Conservation (phyloP, 257 asterid genomes). For the Capsicum chinense region DNA sequence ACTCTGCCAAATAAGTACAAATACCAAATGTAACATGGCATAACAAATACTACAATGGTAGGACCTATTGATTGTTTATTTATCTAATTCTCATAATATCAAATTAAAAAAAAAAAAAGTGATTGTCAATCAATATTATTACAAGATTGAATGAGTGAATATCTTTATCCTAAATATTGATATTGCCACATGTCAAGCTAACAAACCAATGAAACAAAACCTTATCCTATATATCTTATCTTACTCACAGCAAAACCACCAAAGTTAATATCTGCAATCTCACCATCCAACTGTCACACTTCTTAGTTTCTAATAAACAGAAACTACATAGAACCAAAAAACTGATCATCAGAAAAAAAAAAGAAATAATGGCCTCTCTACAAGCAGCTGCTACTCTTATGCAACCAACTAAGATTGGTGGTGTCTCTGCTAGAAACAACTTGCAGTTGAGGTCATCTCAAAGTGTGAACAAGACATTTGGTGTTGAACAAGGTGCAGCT, state of each 20-base stretch:
- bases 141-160: conserved; percentile 32
- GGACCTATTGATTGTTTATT: neutral
- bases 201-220: conserved; percentile 51
- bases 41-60: neutral
- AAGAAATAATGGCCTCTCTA: conserved; percentile 68
- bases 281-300: conserved; percentile 32
- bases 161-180: conserved; percentile 45
- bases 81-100: neutral
- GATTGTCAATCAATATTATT: conserved; percentile 32
- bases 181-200: conserved; percentile 54
- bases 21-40: neutral
- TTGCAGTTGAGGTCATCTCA: conserved; percentile 64
- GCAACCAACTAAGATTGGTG: conserved; percentile 80
- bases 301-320: conserved; percentile 32
- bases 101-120: neutral
- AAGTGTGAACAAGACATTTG: conserved; percentile 61
- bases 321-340: neutral
- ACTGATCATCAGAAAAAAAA: neutral
- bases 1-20: neutral
- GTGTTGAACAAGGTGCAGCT: conserved; percentile 55
- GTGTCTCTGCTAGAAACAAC: conserved; percentile 53
- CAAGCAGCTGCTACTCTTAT: conserved; percentile 92
- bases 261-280: conserved; percentile 35
- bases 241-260: conserved; percentile 53
- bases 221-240: conserved; percentile 85